Percentiles rank a stretch among this genome's conserved stretches.
phyloP scores from a whole-genome alignment of 768 basidiomycete genomes.

The Boletales sp. region DNA sequence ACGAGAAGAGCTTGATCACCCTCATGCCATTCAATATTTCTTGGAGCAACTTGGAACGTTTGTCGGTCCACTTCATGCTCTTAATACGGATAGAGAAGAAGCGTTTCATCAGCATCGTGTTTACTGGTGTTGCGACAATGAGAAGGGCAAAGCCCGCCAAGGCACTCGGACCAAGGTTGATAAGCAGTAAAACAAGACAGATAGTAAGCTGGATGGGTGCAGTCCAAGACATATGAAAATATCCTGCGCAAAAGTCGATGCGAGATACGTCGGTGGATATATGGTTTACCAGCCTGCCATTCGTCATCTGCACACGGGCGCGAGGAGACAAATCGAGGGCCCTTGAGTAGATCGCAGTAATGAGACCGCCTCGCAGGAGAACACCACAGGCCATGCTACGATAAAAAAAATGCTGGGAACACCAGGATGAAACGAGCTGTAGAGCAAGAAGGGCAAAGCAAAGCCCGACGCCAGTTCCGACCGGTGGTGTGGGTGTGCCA shows the following conservation, averaged over 20 bases:
- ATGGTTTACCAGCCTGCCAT: constrained; percentile 89
- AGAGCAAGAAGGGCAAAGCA: constrained; percentile 66
- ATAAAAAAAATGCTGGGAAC: constrained; percentile 83
- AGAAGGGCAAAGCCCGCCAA: constrained; percentile 60
- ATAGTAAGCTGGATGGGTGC: constrained; percentile 75
- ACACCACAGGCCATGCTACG: constrained; percentile 72
- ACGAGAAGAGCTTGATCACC: constrained; percentile 89
- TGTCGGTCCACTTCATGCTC: constrained; percentile 88
- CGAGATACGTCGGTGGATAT: constrained; percentile 90
- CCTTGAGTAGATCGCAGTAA: constrained; percentile 80
- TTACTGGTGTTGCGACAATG: constrained; percentile 67
- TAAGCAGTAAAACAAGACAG: constrained; percentile 68
- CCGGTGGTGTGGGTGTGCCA: constrained; percentile 36
- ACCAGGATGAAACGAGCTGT: constrained; percentile 63
- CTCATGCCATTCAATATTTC: constrained; percentile 89
- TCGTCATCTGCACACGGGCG: constrained; percentile 74
- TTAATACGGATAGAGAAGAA: constrained; percentile 58
- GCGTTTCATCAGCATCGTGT: constrained; percentile 68
- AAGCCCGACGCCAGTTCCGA: constrained; percentile 69
- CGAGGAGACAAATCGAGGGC: constrained; percentile 75
- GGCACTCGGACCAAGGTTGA: constrained; percentile 64
- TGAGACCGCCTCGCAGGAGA: constrained; percentile 77
- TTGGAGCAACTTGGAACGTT: constrained; percentile 83
- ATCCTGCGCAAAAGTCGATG: constrained; percentile 82
- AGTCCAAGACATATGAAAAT: constrained; percentile 80